A percentile compares a stretch with the other conserved stretches of the same genome.
Evolutionary conservation across 129 eudicot genomes (phyloP).

Genomic region (Escallonia rubra): DNA sequence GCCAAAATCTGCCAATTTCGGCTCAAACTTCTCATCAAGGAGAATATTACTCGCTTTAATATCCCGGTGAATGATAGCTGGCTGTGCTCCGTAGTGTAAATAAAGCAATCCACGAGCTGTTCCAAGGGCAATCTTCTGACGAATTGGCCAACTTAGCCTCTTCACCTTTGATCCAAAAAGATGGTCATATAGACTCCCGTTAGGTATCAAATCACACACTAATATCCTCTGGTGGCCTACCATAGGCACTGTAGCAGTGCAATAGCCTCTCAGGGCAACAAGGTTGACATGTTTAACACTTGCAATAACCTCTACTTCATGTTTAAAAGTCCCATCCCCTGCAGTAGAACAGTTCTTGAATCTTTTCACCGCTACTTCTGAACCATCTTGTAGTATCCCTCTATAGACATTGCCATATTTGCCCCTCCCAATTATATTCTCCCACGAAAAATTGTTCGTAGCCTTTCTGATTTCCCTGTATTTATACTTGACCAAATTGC

Average conservation of each 20-base stretch:
- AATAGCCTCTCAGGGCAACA: background rate
- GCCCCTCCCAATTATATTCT: constrained; percentile 1
- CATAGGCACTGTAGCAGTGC: background rate
- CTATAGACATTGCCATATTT: constrained; percentile 1
- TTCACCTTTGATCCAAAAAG: background rate
- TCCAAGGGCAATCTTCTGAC: constrained; percentile 5
- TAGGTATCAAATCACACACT: background rate
- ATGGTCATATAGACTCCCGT: constrained; percentile 5
- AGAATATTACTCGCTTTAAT: background rate
- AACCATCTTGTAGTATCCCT: background rate
- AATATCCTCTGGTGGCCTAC: background rate
- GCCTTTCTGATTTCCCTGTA: constrained; percentile 3
- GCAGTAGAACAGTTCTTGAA: background rate
- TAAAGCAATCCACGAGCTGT: constrained; percentile 7
- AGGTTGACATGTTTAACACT: constrained; percentile 2
- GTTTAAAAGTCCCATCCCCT: background rate
- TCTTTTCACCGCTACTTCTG: constrained; percentile 6
- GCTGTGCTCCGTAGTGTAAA: background rate
- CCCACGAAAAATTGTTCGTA: background rate
- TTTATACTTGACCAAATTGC: background rate
- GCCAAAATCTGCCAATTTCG: constrained; percentile 3
- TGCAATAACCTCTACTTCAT: constrained; percentile 4
- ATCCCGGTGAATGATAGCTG: background rate
- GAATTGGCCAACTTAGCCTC: constrained; percentile 6
- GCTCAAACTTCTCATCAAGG: background rate